phyloP scores from a whole-genome alignment of 1,284 basidiomycete species.

The Stereum hirsutum region DNA sequence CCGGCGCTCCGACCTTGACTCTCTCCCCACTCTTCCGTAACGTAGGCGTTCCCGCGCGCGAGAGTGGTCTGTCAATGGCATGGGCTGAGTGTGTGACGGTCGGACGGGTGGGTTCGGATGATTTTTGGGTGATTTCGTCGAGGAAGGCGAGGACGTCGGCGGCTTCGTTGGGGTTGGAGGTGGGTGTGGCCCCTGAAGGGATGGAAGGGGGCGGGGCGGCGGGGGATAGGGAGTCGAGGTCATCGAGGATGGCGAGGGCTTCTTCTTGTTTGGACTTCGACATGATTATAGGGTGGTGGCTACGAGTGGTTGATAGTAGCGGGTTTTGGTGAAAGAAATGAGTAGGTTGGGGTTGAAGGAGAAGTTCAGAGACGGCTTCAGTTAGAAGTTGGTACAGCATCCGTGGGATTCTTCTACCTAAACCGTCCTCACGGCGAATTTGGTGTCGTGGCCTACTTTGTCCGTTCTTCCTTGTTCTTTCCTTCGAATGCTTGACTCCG shows the following conservation, averaged over 20 bases:
- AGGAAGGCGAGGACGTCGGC: constrained; percentile 83
- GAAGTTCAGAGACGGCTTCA: too few relatives aligned
- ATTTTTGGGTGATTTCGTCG: constrained; percentile 90
- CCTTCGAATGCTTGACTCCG: too few relatives aligned
- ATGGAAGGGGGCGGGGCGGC: constrained; percentile 15
- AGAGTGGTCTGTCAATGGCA: constrained; percentile 47
- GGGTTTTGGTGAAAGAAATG: too few relatives aligned
- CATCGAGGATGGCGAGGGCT: constrained; percentile 83
- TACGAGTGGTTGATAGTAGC: too few relatives aligned
- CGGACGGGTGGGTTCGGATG: constrained; percentile 57
- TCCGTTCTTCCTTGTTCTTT: too few relatives aligned
- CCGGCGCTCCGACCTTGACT: constrained; percentile 51
- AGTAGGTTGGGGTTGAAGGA: too few relatives aligned
- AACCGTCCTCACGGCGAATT: too few relatives aligned
- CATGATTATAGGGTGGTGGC: too few relatives aligned
- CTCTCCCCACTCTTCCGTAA: constrained; percentile 71
- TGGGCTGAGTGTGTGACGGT: constrained; percentile 28
- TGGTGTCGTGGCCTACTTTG: too few relatives aligned
- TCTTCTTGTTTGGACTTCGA: constrained; percentile 83
- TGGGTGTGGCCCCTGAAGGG: constrained; percentile 14
- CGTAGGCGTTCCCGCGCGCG: constrained; percentile 63
- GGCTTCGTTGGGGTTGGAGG: constrained; percentile 48
- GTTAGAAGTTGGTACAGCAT: too few relatives aligned
- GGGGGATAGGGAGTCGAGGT: constrained; percentile 71
- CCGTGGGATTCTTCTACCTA: too few relatives aligned